These are phyloP conservation scores for Pterocarpus santalinus DNA, from an alignment of 306 rosid genomes.

Conservation along the genomic window DNA sequence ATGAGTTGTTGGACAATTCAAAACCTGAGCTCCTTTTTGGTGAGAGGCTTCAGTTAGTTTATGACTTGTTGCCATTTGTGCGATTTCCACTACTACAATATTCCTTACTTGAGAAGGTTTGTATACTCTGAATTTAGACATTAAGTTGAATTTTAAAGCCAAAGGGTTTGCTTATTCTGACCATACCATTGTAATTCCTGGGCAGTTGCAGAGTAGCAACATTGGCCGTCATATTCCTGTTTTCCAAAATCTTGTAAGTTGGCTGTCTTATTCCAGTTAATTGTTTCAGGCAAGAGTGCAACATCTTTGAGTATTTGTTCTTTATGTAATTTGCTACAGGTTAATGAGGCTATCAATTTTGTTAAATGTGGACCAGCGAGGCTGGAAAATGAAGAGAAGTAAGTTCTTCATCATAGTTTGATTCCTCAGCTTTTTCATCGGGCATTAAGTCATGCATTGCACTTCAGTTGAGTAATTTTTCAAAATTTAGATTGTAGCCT, in stretches of 20 bases:
- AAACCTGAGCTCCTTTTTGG: constrained; percentile 75
- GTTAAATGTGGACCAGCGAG: constrained; percentile 56
- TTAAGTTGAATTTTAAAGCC: constrained; percentile 18
- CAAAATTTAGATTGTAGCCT: constrained; percentile 36
- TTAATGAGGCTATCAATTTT: constrained; percentile 71
- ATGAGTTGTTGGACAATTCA: constrained; percentile 69
- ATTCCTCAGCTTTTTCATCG: constrained; percentile 18
- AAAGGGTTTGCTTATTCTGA: constrained; percentile 45
- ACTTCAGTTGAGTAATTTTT: constrained; percentile 20
- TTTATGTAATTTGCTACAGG: constrained; percentile 55
- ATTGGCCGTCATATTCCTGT: constrained; percentile 60
- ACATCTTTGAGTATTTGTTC: constrained; percentile 21
- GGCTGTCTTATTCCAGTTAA: constrained; percentile 22
- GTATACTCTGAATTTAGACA: constrained; percentile 34
- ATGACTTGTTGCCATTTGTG: constrained; percentile 66
- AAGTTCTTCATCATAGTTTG: constrained; percentile 44
- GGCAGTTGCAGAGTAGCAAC: constrained; percentile 87
- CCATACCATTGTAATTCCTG: constrained; percentile 24
- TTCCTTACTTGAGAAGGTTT: constrained; percentile 84
- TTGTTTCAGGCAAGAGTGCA: constrained; percentile 18
- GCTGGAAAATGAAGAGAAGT: constrained; percentile 70
- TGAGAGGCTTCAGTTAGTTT: constrained; percentile 74
- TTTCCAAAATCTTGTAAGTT: constrained; percentile 71
- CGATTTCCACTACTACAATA: constrained; percentile 74
- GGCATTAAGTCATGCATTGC: constrained; percentile 20